Conservation (phyloP, 805 yeast species). For the Metschnikowia matae region DNA sequence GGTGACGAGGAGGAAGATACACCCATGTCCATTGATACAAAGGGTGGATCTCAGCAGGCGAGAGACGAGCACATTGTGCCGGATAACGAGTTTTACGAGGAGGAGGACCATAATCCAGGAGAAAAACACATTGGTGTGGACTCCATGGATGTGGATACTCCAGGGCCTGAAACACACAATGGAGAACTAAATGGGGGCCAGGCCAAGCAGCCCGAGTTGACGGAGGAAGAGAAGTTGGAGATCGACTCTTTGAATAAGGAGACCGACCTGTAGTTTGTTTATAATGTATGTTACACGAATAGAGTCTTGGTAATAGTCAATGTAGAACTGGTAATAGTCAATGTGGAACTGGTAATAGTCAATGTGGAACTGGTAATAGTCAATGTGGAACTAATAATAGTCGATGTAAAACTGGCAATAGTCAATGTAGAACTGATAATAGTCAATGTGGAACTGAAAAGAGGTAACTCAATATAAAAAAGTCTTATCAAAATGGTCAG, state of each 20-base stretch:
- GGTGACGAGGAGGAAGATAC: conserved; percentile 88
- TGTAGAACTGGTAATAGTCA: no score
- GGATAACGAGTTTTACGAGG: conserved; percentile 74
- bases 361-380: no score
- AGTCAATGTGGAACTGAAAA: no score
- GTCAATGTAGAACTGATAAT: no score
- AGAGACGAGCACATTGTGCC: conserved; percentile 71
- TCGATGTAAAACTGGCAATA: no score
- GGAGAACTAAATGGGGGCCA: not conserved
- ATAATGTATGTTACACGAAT: not conserved
- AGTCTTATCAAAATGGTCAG: no score
- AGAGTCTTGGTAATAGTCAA: no score
- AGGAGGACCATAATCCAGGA: conserved; percentile 46
- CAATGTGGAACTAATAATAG: no score
- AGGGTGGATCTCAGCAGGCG: conserved; percentile 86
- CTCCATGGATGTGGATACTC: conserved; percentile 5
- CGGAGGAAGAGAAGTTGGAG: conserved; percentile 37
- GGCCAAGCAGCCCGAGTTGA: conserved; percentile 17
- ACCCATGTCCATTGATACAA: conserved; percentile 72
- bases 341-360: no score
- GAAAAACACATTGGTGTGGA: conserved; percentile 26
- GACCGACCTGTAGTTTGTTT: not conserved
- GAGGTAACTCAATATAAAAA: no score
- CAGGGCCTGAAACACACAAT: not conserved
- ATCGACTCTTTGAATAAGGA: conserved; percentile 32